Evolutionary conservation across 2,329 filamentous ascomycete species (phyloP).

Genomic region (Colletotrichum graminicola): DNA sequence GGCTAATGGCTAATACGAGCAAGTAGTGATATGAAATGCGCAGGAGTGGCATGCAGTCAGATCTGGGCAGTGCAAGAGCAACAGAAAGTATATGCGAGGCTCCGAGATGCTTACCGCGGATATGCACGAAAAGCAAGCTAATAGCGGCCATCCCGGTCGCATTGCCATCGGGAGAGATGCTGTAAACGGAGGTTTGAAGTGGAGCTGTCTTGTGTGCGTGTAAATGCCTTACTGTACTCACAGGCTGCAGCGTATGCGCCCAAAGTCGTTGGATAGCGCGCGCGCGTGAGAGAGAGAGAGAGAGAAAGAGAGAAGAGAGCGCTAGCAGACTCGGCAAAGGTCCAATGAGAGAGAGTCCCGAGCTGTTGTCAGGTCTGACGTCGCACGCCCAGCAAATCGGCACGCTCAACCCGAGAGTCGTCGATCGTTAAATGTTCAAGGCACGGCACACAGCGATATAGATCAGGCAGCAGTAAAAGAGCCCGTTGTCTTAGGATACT

Average conservation of each 20-base stretch:
- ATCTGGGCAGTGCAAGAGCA: constrained; percentile 32
- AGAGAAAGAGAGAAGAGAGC: neutral
- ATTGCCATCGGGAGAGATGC: constrained; percentile 1
- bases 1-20: constrained; percentile 20
- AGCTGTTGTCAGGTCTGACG: constrained; percentile 26
- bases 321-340: neutral
- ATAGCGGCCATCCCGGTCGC: neutral
- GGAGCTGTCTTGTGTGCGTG: neutral
- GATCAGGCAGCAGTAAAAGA: constrained; percentile 5
- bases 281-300: too few species aligned
- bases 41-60: constrained; percentile 33
- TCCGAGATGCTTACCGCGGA: neutral
- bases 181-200: too few species aligned
- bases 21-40: constrained; percentile 2
- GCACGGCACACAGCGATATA: neutral
- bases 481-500: neutral
- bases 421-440: constrained; percentile 14
- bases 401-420: constrained; percentile 28
- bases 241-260: constrained; percentile 4
- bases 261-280: neutral
- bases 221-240: neutral
- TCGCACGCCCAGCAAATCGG: constrained; percentile 34
- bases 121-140: constrained; percentile 6
- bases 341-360: constrained; percentile 18
- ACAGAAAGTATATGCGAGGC: constrained; percentile 17